Evolutionary conservation across 495 filamentous ascomycete genomes (phyloP).

Genomic region (Talaromyces liani): DNA sequence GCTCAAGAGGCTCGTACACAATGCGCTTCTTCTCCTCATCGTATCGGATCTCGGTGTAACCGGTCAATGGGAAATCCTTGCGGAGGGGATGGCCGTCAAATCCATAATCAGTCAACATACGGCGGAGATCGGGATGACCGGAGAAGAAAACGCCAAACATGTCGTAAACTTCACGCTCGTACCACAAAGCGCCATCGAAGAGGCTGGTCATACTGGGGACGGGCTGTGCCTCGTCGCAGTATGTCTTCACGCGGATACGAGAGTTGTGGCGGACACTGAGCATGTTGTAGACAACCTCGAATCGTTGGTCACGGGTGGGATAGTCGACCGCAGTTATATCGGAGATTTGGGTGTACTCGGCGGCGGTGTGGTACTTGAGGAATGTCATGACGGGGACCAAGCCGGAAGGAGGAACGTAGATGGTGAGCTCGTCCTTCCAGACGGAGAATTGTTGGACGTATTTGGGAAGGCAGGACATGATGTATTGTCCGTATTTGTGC

Average conservation of each 20-base stretch:
- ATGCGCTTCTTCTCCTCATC: conserved; percentile 99
- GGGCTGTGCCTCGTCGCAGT: conserved; percentile 92
- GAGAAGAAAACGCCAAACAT: conserved; percentile 96
- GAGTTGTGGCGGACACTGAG: conserved; percentile 94
- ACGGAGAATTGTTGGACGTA: conserved; percentile 98
- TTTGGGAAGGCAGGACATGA: conserved; percentile 94
- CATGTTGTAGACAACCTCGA: conserved; percentile 97
- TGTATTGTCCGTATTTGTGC: conserved; percentile 91
- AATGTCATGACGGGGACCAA: conserved; percentile 89
- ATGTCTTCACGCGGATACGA: conserved; percentile 96
- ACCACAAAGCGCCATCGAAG: conserved; percentile 97
- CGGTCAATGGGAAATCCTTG: conserved; percentile 97
- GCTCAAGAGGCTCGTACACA: conserved; percentile 91
- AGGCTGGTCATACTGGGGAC: conserved; percentile 81
- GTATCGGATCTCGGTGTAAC: conserved; percentile 96
- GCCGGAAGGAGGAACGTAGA: conserved; percentile 83
- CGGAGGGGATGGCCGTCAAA: conserved; percentile 96
- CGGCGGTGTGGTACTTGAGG: conserved; percentile 94
- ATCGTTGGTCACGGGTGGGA: conserved; percentile 86
- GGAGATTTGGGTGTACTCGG: conserved; percentile 89
- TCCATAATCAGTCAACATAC: conserved; percentile 99
- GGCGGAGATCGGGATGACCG: conserved; percentile 88
- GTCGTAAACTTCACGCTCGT: conserved; percentile 96
- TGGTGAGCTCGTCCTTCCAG: conserved; percentile 97
- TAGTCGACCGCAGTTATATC: conserved; percentile 95